These are phyloP conservation scores for Diversispora eburnea DNA, from an alignment of 192 early-diverging fungal genomes.

Conservation along the genomic window DNA sequence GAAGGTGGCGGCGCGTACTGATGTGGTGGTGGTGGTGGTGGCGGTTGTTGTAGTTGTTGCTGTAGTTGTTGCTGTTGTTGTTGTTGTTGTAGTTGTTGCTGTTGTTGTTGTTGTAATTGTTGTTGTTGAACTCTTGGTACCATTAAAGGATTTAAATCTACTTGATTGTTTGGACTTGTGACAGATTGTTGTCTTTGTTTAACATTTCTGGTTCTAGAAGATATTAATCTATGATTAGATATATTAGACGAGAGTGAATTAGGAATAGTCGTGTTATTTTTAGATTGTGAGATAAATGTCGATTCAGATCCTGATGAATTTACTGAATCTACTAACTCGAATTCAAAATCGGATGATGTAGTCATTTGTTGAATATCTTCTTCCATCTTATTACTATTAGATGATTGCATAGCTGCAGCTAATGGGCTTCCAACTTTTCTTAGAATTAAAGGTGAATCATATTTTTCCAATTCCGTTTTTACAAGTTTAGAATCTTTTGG, in stretches of 20 bases:
- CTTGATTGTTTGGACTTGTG: no score
- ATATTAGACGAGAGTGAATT: no score
- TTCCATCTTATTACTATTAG: conserved; percentile 10
- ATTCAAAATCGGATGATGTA: neutral
- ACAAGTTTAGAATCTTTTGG: conserved; percentile 43
- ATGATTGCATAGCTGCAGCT: conserved; percentile 11
- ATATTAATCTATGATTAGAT: no score
- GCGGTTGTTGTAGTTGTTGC: no score
- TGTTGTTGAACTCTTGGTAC: no score
- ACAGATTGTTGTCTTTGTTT: no score
- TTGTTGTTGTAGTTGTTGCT: conserved; percentile 21
- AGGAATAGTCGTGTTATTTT: no score
- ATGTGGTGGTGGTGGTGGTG: no score
- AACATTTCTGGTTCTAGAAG: no score
- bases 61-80: no score
- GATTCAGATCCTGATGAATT: conserved; percentile 28
- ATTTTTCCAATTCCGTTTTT: conserved; percentile 40
- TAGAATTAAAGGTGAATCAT: conserved; percentile 30
- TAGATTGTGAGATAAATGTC: neutral
- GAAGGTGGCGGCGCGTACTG: no score
- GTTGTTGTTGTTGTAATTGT: conserved; percentile 33
- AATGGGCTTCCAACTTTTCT: conserved; percentile 37
- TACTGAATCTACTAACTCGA: conserved; percentile 26
- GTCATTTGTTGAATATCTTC: neutral
- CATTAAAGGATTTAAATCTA: no score